These are phyloP conservation scores for Cenococcum geophilum DNA, from an alignment of 495 filamentous ascomycete genomes.

Conservation along the genomic window DNA sequence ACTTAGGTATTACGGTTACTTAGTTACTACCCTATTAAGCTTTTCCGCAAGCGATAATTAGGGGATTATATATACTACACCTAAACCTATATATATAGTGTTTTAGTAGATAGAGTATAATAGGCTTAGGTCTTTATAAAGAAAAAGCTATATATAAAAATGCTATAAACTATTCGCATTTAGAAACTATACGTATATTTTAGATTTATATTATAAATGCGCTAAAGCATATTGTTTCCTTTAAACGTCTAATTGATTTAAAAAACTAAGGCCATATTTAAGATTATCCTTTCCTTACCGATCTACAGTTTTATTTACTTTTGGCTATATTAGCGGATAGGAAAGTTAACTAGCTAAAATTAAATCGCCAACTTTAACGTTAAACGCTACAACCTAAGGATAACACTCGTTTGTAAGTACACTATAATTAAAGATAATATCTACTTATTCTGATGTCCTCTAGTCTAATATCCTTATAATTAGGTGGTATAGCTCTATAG, in stretches of 20 bases:
- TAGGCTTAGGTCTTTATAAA: neutral
- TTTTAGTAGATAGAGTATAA: neutral
- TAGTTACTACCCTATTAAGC: neutral
- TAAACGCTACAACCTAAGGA: conserved; percentile 1
- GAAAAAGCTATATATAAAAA: neutral
- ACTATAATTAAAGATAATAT: conserved; percentile 1
- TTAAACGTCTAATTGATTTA: neutral
- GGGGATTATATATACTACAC: neutral
- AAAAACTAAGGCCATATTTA: neutral
- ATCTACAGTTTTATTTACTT: conserved; percentile 3
- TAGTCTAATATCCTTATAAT: conserved; percentile 2
- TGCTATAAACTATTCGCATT: neutral
- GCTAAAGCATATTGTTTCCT: neutral
- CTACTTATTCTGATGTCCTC: neutral
- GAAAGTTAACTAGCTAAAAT: neutral
- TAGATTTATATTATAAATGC: neutral
- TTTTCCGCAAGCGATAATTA: conserved; percentile 4
- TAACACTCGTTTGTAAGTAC: neutral
- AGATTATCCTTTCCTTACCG: conserved; percentile 1
- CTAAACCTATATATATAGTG: neutral
- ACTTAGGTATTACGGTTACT: neutral
- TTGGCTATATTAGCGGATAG: neutral
- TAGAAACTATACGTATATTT: neutral
- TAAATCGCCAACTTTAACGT: conserved; percentile 1
- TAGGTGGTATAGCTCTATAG: neutral